phyloP scores from a whole-genome alignment of 2,329 filamentous ascomycete genomes.

The Monilinia laxa region DNA sequence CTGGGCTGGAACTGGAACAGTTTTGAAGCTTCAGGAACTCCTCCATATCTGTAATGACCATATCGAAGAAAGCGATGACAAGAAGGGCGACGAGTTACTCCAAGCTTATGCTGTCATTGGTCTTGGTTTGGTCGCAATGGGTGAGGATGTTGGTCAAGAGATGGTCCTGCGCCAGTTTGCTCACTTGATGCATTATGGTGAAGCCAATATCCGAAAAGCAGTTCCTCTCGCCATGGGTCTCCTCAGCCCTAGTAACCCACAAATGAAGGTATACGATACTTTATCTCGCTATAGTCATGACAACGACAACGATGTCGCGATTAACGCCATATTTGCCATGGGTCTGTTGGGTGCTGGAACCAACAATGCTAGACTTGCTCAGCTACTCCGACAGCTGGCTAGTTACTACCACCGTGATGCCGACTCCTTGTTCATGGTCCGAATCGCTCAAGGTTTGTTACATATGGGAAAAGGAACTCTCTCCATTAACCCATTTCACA shows the following conservation, averaged over 20 bases:
- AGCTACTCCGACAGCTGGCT: constrained; percentile 88
- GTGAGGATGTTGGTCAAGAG: constrained; percentile 95
- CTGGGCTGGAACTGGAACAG: constrained; percentile 95
- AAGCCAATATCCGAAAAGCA: constrained; percentile 93
- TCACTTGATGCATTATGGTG: constrained; percentile 98
- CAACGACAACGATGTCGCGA: constrained; percentile 95
- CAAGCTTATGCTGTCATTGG: constrained; percentile 96
- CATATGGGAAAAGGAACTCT: constrained; percentile 99
- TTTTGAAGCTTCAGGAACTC: constrained; percentile 94
- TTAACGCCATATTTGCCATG: constrained; percentile 99
- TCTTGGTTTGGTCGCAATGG: constrained; percentile 93
- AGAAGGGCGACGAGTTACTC: constrained; percentile 91
- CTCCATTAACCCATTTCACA: constrained; percentile 97
- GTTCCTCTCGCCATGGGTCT: constrained; percentile 96
- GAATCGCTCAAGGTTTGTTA: constrained; percentile 92
- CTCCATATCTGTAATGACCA: constrained; percentile 98
- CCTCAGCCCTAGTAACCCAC: constrained; percentile 94
- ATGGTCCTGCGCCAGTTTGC: constrained; percentile 98
- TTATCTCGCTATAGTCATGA: constrained; percentile 97
- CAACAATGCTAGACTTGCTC: constrained; percentile 94
- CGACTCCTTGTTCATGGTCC: constrained; percentile 97
- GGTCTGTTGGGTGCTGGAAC: constrained; percentile 94
- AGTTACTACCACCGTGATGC: constrained; percentile 98
- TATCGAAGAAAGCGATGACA: constrained; percentile 89
- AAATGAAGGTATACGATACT: constrained; percentile 99